Percentiles rank a stretch among this genome's conserved stretches.
Conservation (phyloP, 75 land plant genomes). For the Chamaecyparis obtusa region DNA sequence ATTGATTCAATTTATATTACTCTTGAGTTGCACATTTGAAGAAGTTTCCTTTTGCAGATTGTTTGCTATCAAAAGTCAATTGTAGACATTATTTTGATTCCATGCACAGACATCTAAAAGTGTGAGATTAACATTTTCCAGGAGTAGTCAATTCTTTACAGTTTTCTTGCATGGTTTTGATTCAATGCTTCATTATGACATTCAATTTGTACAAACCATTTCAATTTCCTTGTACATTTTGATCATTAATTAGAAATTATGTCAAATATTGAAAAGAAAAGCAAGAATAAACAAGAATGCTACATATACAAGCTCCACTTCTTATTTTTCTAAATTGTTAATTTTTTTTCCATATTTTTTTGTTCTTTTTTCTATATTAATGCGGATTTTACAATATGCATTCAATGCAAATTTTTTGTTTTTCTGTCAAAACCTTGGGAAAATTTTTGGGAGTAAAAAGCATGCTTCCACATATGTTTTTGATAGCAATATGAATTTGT, state of each 20-base stretch:
- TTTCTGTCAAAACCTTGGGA: not conserved
- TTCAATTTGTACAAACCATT: not conserved
- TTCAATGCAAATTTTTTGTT: not conserved
- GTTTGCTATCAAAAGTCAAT: not conserved
- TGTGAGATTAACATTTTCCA: not conserved
- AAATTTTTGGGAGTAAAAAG: not conserved
- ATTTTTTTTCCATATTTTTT: not conserved
- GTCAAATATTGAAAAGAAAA: not conserved
- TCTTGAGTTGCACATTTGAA: not conserved
- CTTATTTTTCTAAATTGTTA: not conserved
- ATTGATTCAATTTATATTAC: not conserved
- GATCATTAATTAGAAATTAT: not conserved
- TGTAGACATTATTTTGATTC: not conserved
- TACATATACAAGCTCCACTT: not conserved
- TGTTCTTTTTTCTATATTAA: not conserved
- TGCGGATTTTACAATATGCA: not conserved
- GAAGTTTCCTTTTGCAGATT: not conserved
- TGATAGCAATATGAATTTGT: conserved; percentile 10
- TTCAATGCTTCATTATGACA: not conserved
- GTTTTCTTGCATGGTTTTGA: not conserved
- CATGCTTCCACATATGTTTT: not conserved
- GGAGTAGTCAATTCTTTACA: not conserved
- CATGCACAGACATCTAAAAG: not conserved
- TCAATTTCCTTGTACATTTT: not conserved
- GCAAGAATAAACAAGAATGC: not conserved